Base-by-base conservation (phyloP, 805 yeast genomes). In the Debaryomyces tyrocola region DNA sequence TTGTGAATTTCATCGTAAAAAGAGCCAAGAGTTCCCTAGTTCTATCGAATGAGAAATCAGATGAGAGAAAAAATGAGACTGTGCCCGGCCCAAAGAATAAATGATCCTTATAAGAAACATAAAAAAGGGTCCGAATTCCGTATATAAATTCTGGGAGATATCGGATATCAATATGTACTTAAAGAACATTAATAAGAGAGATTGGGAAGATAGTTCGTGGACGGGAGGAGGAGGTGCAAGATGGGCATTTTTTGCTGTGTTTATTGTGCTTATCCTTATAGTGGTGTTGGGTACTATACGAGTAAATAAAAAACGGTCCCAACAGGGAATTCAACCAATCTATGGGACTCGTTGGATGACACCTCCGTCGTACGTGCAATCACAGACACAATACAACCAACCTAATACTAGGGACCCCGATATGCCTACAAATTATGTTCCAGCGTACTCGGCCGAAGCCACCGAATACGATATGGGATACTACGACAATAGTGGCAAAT, bases 261-360 rank as follows among this genome's bases (percentile, higher is more conserved):
- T 85, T 51, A 62, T 82, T 2, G 75, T 78, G 0, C 73, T 77
- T 1, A 50, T 83, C 4, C 36, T 81, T 2, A 46, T 78, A 1
- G 67, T 82, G 2, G 52, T 84, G 3, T 24, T 77, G 0, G 75
- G 76, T 39, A 82, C 87, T 0, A 63, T 85, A 20, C 57, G 79
- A 33, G 69, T 80, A 11, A 87, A 87, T 57, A 77, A 70, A 39
- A 73, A 72, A 46, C 73, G 95, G 62, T 52, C 68, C 8, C 64
- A 58, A 37, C 57, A 59, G 20, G 85, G 85, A 1, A 67, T 71
- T 50, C 71, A 67, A 21, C 96, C 96, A 0, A 70, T 88, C 1
- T 69, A 79, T 48, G 92, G 92, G 8, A 87, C 94, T 0, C 79
- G 87, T 9, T 87, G 95, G 95, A 80, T 90, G 70, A 85, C 94